Base-by-base conservation (phyloP, 805 yeast species). In the Pichia nanzhaoensis region DNA sequence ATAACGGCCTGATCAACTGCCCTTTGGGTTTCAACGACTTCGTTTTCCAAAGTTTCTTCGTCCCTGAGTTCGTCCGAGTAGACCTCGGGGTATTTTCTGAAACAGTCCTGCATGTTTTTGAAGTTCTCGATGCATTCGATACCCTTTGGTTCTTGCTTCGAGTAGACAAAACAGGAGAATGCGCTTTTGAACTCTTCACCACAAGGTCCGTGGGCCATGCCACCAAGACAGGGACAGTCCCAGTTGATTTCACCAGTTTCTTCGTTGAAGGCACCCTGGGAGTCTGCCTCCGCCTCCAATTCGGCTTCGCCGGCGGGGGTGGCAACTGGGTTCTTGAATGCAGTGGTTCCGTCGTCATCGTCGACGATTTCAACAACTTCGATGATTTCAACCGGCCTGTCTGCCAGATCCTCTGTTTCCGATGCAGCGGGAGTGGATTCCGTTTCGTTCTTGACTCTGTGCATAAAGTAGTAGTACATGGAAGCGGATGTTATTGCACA, bases 161-260 rank as follows among this genome's bases (percentile, higher is more conserved):
- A 89, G 71, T 84, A 89, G 36, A 93, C 91, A 60, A 93, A 93
- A 65, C 99, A 93, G 9, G 95, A 75, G 64, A 93, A 93, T 0
- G 99, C 98, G 43, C 78, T 88, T 68, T 86, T 88, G 73, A 88
- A 88, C 68, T 89, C 95, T 57, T 82, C 90, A 47, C 99, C 99
- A 69, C 99, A 93, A 45, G 99, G 98, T 0, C 99, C 99, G 53
- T 90, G 75, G 28, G 99, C 98, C 97, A 93, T 88, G 35, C 99
- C 99, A 30, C 98, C 99, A 41, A 93, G 72, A 66, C 98, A 91
- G n/a, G 99, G 98, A 66, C 99, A 93, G 61, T 93, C 98, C 99
- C 99, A 93, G 77, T 93, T 91, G 68, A 93, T 93, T 64, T 91
- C 98, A 27, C 99, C 99, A 3, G 99, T 93, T 58, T 86, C 95